Evolutionary conservation across 2,329 filamentous ascomycete genomes (phyloP).

Genomic region (Harringtonia aguacate): DNA sequence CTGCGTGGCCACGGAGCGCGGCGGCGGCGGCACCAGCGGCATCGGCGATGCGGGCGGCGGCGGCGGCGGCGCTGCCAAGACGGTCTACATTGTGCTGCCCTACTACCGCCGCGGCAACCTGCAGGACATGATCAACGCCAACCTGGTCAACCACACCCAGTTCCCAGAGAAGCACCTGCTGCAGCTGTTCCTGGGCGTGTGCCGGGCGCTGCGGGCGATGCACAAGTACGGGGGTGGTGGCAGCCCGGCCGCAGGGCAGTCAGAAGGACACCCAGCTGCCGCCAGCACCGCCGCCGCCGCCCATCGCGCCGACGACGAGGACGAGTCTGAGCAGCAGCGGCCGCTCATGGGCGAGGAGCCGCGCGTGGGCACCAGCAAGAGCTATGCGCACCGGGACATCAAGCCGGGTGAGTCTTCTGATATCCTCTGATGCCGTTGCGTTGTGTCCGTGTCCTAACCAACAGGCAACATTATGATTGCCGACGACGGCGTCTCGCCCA

Average conservation of each 20-base stretch:
- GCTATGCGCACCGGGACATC: conserved; percentile 92
- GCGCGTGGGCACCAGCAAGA: conserved; percentile 59
- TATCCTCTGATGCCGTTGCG: neutral
- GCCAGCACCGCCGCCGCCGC: conserved; percentile 19
- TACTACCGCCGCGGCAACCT: conserved; percentile 94
- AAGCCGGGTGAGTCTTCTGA: conserved; percentile 63
- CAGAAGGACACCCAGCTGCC: no score
- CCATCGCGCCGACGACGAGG: conserved; percentile 48
- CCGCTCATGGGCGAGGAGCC: conserved; percentile 75
- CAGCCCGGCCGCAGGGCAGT: neutral
- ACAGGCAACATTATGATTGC: conserved; percentile 94
- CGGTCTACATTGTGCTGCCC: conserved; percentile 89
- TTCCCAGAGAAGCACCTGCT: conserved; percentile 86
- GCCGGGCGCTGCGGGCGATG: conserved; percentile 78
- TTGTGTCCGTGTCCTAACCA: neutral
- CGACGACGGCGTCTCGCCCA: conserved; percentile 76
- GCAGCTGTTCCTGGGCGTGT: conserved; percentile 85
- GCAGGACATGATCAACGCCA: conserved; percentile 97
- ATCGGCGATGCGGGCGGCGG: conserved; percentile 35
- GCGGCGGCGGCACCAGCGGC: conserved; percentile 36
- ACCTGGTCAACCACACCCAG: conserved; percentile 84
- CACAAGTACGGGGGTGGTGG: conserved; percentile 64
- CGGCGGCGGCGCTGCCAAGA: conserved; percentile 59
- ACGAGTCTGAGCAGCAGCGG: conserved; percentile 66
- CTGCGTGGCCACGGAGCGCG: conserved; percentile 64